Percentiles rank a stretch among this genome's conserved stretches.
phyloP scores from a whole-genome alignment of 1,284 basidiomycete species.

The Golubevia pallescens region DNA sequence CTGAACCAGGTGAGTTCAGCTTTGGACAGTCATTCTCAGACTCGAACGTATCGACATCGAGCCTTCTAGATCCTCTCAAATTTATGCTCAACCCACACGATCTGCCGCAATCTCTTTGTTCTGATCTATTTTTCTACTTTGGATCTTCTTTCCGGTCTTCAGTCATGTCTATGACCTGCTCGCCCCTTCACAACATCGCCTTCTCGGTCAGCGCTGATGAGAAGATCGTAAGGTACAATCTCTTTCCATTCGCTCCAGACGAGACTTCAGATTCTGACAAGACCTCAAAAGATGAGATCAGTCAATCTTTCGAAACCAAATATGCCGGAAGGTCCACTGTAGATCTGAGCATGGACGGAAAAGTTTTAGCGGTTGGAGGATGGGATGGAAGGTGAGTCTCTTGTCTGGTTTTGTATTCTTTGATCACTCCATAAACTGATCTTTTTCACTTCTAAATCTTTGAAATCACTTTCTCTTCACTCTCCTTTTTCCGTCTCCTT shows the following conservation, averaged over 20 bases:
- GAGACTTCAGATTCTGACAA: slow-evolving; percentile 6
- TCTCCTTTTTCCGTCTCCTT: slow-evolving; percentile 35
- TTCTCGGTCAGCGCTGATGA: slow-evolving; percentile 84
- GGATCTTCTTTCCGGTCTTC: no score
- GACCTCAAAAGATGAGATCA: not conserved
- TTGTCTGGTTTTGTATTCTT: slow-evolving; percentile 17
- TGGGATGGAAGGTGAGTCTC: slow-evolving; percentile 82
- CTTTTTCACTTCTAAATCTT: slow-evolving; percentile 31
- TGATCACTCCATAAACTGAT: slow-evolving; percentile 27
- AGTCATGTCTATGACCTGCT: slow-evolving; percentile 86
- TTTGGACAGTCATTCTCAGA: no score
- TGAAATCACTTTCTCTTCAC: slow-evolving; percentile 31
- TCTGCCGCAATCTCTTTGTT: no score
- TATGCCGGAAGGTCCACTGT: slow-evolving; percentile 78
- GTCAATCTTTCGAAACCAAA: slow-evolving; percentile 68
- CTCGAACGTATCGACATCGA: no score
- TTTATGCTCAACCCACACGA: no score
- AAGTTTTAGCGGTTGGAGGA: slow-evolving; percentile 79
- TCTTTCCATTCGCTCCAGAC: no score
- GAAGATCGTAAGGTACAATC: slow-evolving; percentile 74
- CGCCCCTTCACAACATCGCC: slow-evolving; percentile 71
- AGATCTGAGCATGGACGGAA: slow-evolving; percentile 76
- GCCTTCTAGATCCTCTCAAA: no score
- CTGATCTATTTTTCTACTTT: no score
- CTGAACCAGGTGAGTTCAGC: no score